Evolutionary conservation across 2,329 filamentous ascomycete species (phyloP).

Genomic region (Calonectria hongkongensis): DNA sequence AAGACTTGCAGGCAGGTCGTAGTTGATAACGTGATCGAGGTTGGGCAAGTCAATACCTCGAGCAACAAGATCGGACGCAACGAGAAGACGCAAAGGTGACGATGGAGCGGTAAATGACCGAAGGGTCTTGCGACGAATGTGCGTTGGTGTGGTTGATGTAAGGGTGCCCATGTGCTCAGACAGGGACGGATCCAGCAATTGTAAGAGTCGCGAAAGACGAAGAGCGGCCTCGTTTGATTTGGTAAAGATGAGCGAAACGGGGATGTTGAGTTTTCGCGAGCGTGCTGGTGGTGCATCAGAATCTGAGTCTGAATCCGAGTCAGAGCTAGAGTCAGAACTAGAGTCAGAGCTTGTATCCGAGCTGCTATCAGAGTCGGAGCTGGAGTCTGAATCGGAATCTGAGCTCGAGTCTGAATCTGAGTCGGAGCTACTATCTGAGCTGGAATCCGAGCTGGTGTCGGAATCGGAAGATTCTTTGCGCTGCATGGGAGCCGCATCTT

Average conservation of each 20-base stretch:
- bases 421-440: conserved; percentile 51
- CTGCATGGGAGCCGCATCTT: conserved; percentile 35
- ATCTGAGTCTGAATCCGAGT: conserved; percentile 58
- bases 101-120: conserved; percentile 81
- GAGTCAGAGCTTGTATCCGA: conserved; percentile 61
- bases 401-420: conserved; percentile 50
- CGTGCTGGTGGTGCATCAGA: conserved; percentile 51
- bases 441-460: conserved; percentile 52
- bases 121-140: conserved; percentile 80
- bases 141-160: conserved; percentile 85
- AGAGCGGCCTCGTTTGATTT: conserved; percentile 91
- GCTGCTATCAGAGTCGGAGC: conserved; percentile 56
- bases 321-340: conserved; percentile 57
- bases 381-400: conserved; percentile 56
- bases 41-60: conserved; percentile 89
- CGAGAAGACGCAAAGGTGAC: conserved; percentile 81
- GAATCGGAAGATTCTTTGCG: conserved; percentile 61
- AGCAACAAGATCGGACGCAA: conserved; percentile 94
- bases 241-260: conserved; percentile 86
- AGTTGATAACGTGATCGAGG: conserved; percentile 92
- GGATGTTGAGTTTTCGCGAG: conserved; percentile 55
- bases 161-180: conserved; percentile 79
- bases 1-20: conserved; percentile 89
- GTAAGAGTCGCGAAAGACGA: conserved; percentile 88
- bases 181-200: conserved; percentile 77